Base-by-base conservation (phyloP, 345 rosid genomes). In the Carallia pectinifolia region DNA sequence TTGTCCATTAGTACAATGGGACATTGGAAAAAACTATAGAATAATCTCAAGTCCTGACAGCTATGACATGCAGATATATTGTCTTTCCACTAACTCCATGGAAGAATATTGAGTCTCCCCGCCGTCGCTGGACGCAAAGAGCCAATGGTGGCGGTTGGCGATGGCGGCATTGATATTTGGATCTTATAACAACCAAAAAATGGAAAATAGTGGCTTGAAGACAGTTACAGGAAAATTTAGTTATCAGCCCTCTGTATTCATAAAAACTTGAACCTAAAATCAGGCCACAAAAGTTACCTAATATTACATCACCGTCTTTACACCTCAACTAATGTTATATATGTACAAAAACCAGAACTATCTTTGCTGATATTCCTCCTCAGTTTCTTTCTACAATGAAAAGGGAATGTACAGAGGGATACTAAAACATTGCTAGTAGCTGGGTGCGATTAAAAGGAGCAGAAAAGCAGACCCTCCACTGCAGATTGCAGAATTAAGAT, bases 321-420 rank as follows among this genome's bases (percentile, higher is more conserved):
- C 73, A 75, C 61, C 66, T 69, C 69, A 69, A 39, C 74, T 63
- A 70, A 30, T 61, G 78, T 65, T 70, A 64, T 74, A 64, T 69
- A 69, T 75, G 8, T 69, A 65, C 74, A 75, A 7, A 52, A 33
- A 15, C 61, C 44, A 70, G 38, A 50, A 23, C 69, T 47, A 55
- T 66, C 69, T 63, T 40, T 50, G 48, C 48, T 38, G 27, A 3
- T 16, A 19, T 17, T 47, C 16, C 30, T 27, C 59, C 69, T 23
- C 23, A 23, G 23, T 23, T 23, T 23, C 23, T 23, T 23, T 23
- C 23, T 67, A 36, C 61, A 29, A 60, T 18, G 30, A 29, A 18
- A 38, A 6, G 27, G 23, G 23, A 23, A 23, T 23, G 23, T 23
- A 23, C 23, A 23, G 23, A 23, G 23, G 23, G 23, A 23, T 23